Conservation (phyloP, 2,329 filamentous ascomycete genomes). For the Fusarium nisikadoi region DNA sequence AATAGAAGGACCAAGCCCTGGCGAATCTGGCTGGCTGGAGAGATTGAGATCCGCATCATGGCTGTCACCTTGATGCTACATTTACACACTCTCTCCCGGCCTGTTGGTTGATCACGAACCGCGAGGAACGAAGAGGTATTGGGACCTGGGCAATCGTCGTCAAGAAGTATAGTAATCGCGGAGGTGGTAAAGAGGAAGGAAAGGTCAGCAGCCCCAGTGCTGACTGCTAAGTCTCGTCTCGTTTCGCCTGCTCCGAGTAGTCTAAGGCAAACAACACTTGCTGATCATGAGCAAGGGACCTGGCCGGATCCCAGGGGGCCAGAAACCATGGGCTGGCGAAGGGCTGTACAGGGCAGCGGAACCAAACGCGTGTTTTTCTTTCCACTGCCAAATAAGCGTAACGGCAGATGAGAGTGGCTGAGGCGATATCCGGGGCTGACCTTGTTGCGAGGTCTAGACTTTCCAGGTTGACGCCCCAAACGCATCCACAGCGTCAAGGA, state of each 20-base stretch:
- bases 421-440: constrained; percentile 43
- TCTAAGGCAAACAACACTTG: constrained; percentile 10
- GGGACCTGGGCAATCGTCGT: constrained; percentile 3
- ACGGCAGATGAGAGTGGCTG: constrained; percentile 44
- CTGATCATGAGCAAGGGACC: constrained; percentile 31
- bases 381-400: constrained; percentile 23
- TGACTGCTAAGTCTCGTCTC: background rate
- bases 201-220: constrained; percentile 5
- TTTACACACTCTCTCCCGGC: constrained; percentile 37
- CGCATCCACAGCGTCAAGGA: constrained; percentile 30
- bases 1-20: constrained; percentile 33
- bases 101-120: constrained; percentile 18
- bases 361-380: constrained; percentile 18
- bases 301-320: constrained; percentile 8
- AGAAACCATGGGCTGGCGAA: constrained; percentile 8
- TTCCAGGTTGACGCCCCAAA: constrained; percentile 25
- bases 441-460: constrained; percentile 38
- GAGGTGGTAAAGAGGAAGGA: constrained; percentile 12
- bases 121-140: constrained; percentile 3
- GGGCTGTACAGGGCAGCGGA: background rate
- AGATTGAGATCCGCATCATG: constrained; percentile 42
- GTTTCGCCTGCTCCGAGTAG: background rate
- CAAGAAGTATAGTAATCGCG: constrained; percentile 1
- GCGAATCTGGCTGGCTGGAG: constrained; percentile 24
- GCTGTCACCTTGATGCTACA: constrained; percentile 30